A percentile compares a stretch with the other conserved stretches of the same genome.
These are phyloP conservation scores for Lactarius hengduanensis DNA, from an alignment of 768 basidiomycete species.

Conservation along the genomic window DNA sequence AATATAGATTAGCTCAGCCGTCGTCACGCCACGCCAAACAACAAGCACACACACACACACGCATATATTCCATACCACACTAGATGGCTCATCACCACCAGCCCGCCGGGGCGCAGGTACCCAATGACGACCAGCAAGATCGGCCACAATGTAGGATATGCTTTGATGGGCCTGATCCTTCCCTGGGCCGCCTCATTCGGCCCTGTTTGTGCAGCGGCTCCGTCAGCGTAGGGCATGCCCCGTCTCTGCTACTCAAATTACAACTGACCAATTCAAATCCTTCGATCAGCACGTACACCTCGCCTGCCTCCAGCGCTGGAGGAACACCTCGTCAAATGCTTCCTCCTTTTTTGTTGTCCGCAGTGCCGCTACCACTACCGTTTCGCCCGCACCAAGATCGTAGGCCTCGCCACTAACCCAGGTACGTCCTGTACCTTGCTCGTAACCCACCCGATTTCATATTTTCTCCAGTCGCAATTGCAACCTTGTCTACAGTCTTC, in stretches of 20 bases:
- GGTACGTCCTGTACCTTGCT: conserved; percentile 37
- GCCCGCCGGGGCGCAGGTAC: not conserved
- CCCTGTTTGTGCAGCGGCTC: conserved; percentile 81
- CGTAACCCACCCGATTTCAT: not conserved
- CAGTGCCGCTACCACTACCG: conserved; percentile 79
- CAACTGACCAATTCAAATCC: conserved; percentile 24
- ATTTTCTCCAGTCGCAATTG: conserved; percentile 56
- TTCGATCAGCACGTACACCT: conserved; percentile 69
- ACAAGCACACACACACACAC: not conserved
- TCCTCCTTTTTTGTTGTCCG: conserved; percentile 78
- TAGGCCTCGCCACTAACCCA: conserved; percentile 78
- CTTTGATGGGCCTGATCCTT: conserved; percentile 62
- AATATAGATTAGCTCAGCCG: not conserved
- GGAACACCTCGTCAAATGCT: conserved; percentile 56
- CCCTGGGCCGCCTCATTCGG: conserved; percentile 74
- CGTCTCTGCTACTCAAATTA: not conserved
- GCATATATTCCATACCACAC: not conserved
- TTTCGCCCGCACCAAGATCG: conserved; percentile 66
- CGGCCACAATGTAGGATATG: conserved; percentile 85
- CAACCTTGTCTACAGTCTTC: conserved; percentile 30
- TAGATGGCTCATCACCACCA: conserved; percentile 1
- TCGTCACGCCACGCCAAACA: not conserved
- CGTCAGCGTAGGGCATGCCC: conserved; percentile 52
- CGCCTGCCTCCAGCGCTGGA: conserved; percentile 74
- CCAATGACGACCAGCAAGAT: conserved; percentile 11